Conservation (phyloP, 2,329 filamentous ascomycete species). For the Paecilomyces niveus region DNA sequence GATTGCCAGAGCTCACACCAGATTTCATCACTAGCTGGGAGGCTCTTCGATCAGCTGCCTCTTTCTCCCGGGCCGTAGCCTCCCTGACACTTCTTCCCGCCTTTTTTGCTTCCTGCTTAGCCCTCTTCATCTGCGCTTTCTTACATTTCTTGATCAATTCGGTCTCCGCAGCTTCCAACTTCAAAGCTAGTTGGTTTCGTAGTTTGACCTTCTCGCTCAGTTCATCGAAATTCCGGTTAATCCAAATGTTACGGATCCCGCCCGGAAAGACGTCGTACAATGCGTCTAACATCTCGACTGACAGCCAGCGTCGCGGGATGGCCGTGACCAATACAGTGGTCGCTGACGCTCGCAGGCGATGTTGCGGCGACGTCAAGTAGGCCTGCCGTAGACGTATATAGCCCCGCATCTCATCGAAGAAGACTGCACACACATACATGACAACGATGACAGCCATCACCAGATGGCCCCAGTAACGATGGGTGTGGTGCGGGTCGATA, state of each 20-base stretch:
- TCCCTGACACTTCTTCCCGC: constrained; percentile 40
- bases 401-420: constrained; percentile 76
- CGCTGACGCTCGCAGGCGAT: constrained; percentile 84
- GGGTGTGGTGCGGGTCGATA: constrained; percentile 57
- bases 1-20: constrained; percentile 51
- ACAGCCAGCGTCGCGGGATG: constrained; percentile 88
- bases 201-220: constrained; percentile 76
- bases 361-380: constrained; percentile 88
- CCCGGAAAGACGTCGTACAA: constrained; percentile 96
- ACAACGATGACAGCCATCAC: constrained; percentile 71
- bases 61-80: constrained; percentile 38
- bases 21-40: constrained; percentile 39
- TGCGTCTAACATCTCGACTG: constrained; percentile 68
- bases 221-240: constrained; percentile 81
- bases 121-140: constrained; percentile 66
- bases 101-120: constrained; percentile 57
- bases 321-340: constrained; percentile 90
- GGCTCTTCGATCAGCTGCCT: constrained; percentile 44
- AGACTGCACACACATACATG: constrained; percentile 76
- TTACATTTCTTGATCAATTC: constrained; percentile 74
- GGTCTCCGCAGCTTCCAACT: constrained; percentile 76
- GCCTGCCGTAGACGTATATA: constrained; percentile 93
- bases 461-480: constrained; percentile 77
- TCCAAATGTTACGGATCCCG: constrained; percentile 91
- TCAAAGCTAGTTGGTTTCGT: constrained; percentile 62